Percentiles rank a stretch among this genome's conserved stretches.
phyloP scores from a whole-genome alignment of 495 filamentous ascomycete species.

The Lichina pygmaea region DNA sequence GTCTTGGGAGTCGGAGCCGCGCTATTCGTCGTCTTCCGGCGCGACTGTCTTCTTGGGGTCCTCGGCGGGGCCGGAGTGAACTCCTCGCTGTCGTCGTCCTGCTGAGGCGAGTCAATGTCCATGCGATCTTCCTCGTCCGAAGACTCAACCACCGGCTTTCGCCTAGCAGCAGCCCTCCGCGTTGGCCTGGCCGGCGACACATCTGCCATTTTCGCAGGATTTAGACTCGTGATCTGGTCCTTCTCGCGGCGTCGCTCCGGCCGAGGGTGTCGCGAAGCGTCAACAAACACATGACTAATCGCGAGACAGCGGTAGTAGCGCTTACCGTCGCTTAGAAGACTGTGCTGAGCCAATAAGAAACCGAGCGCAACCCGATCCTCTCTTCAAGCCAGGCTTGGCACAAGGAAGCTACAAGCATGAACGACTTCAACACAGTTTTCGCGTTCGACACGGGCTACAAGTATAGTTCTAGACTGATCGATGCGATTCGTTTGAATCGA shows the following conservation, averaged over 20 bases:
- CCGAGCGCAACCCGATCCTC: background rate
- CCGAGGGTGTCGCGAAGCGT: background rate
- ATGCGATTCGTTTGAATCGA: slow-evolving; percentile 33
- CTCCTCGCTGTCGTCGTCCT: slow-evolving; percentile 43
- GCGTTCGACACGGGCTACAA: slow-evolving; percentile 27
- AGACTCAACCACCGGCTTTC: slow-evolving; percentile 46
- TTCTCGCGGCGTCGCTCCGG: background rate
- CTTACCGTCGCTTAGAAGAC: too few relatives aligned
- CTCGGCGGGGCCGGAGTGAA: slow-evolving; percentile 46
- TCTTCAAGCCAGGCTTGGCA: background rate
- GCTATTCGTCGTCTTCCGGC: slow-evolving; percentile 28
- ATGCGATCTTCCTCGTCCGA: slow-evolving; percentile 36
- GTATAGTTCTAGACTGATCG: slow-evolving; percentile 28
- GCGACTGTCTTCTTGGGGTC: slow-evolving; percentile 20
- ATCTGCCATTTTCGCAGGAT: slow-evolving; percentile 19
- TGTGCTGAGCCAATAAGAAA: background rate
- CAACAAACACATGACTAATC: slow-evolving; percentile 2
- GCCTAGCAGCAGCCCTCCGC: slow-evolving; percentile 43
- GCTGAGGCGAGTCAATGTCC: slow-evolving; percentile 6
- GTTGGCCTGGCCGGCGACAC: slow-evolving; percentile 45
- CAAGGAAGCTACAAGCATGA: slow-evolving; percentile 4
- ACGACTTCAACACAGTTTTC: slow-evolving; percentile 36
- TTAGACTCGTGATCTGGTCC: slow-evolving; percentile 2
- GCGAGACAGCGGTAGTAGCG: background rate
- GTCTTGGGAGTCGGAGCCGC: slow-evolving; percentile 17